A percentile compares a stretch with the other conserved stretches of the same genome.
These are phyloP conservation scores for Starmerella apis DNA, from an alignment of 805 yeast genomes.

Conservation along the genomic window DNA sequence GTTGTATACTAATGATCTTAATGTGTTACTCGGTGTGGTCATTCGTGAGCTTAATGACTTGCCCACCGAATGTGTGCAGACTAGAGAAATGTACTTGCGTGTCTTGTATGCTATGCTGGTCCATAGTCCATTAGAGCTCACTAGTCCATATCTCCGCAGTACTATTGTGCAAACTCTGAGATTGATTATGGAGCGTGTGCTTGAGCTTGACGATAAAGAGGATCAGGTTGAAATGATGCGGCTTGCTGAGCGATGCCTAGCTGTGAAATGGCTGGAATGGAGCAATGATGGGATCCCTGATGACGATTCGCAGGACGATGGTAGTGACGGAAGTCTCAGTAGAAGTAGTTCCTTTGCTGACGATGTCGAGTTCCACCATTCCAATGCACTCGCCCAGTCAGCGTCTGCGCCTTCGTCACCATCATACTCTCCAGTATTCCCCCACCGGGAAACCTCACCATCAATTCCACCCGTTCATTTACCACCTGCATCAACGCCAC, in stretches of 20 bases:
- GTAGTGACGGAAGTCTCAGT: neutral
- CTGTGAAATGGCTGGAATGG: conserved; percentile 20
- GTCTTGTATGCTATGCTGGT: conserved; percentile 62
- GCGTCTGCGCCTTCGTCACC: neutral
- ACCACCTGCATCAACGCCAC: too few species aligned
- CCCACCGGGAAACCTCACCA: too few species aligned
- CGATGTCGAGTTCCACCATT: neutral
- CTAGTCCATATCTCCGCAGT: conserved; percentile 42
- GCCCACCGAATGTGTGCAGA: conserved; percentile 41
- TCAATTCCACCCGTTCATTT: too few species aligned
- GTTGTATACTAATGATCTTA: conserved; percentile 72
- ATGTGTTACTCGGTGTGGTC: conserved; percentile 72
- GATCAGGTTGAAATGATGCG: conserved; percentile 14
- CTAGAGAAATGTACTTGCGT: conserved; percentile 61
- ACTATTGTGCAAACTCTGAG: conserved; percentile 43
- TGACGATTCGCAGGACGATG: neutral
- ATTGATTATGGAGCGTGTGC: conserved; percentile 12
- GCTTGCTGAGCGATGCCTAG: conserved; percentile 20
- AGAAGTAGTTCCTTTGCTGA: neutral
- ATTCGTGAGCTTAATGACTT: conserved; percentile 68
- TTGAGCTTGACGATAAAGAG: neutral
- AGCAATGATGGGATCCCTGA: neutral
- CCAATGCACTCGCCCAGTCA: too few species aligned
- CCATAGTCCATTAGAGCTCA: conserved; percentile 50
- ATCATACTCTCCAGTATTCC: neutral